A percentile compares a stretch with the other conserved stretches of the same genome.
These are phyloP conservation scores for Fomitiporia mediterranea DNA, from an alignment of 1,284 basidiomycete genomes.

Conservation along the genomic window DNA sequence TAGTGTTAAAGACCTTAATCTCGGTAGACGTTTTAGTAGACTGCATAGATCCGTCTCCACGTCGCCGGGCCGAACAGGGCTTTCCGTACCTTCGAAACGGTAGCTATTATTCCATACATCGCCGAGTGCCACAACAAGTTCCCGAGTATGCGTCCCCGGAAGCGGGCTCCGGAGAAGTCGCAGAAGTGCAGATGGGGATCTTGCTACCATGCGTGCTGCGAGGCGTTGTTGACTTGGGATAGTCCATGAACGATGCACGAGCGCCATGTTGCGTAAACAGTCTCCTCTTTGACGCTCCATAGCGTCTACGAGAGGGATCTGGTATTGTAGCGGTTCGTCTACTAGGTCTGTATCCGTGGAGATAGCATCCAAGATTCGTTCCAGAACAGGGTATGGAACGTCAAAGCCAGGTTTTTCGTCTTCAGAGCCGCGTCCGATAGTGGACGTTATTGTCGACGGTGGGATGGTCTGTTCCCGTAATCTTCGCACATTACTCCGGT, in stretches of 20 bases:
- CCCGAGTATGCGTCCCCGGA: constrained; percentile 15
- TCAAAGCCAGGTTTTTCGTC: neutral
- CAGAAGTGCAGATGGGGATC: constrained; percentile 11
- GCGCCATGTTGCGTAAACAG: constrained; percentile 8
- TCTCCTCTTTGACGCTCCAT: constrained; percentile 8
- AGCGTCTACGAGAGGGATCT: constrained; percentile 12
- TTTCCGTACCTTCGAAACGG: constrained; percentile 4
- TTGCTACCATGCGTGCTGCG: constrained; percentile 9
- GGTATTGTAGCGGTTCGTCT: constrained; percentile 15
- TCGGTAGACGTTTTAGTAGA: constrained; percentile 12
- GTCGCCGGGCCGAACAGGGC: constrained; percentile 9
- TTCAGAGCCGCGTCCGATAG: neutral
- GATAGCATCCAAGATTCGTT: constrained; percentile 15
- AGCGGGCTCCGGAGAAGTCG: constrained; percentile 16
- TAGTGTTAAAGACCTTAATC: constrained; percentile 7
- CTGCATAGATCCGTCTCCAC: constrained; percentile 14
- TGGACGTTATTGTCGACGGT: neutral
- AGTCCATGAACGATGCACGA: constrained; percentile 20
- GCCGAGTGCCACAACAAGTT: constrained; percentile 16
- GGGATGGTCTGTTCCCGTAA: neutral
- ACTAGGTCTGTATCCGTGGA: constrained; percentile 10
- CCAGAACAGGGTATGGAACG: constrained; percentile 18
- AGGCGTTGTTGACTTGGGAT: constrained; percentile 17
- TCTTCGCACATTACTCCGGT: constrained; percentile 1
- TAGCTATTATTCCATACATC: constrained; percentile 11